Percentiles rank a stretch among this genome's conserved stretches.
These are phyloP conservation scores for Wickerhamiella hasegawae DNA, from an alignment of 805 yeast genomes.

Conservation along the genomic window DNA sequence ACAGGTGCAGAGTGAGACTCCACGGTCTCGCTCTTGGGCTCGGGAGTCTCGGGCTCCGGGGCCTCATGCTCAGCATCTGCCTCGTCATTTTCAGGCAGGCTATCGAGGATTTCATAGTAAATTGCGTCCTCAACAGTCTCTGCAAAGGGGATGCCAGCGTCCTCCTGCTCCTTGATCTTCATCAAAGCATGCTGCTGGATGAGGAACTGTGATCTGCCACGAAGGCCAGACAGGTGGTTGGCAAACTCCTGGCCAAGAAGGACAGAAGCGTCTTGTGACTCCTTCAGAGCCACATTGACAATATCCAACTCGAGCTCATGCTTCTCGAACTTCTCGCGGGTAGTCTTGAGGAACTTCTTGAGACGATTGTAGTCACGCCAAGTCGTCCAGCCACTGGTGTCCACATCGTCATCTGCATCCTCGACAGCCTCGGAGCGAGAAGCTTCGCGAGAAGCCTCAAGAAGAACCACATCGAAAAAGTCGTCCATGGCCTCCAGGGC, in stretches of 20 bases:
- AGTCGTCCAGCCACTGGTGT: constrained; percentile 30
- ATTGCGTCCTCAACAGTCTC: constrained; percentile 3
- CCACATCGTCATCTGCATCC: constrained; percentile 11
- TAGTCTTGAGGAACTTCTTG: constrained; percentile 10
- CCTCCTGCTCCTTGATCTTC: neutral
- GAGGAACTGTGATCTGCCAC: constrained; percentile 14
- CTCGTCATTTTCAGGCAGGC: too few relatives aligned
- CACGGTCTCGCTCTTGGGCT: too few relatives aligned
- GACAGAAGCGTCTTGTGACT: constrained; percentile 16
- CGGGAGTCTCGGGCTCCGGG: too few relatives aligned
- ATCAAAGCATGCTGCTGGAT: constrained; percentile 10
- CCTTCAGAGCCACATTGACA: constrained; percentile 14
- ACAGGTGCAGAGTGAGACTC: neutral
- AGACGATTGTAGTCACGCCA: constrained; percentile 12
- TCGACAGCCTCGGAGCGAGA: constrained; percentile 11
- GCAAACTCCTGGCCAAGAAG: constrained; percentile 14
- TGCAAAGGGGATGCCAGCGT: neutral
- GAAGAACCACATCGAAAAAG: constrained; percentile 14
- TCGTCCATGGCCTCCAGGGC: constrained; percentile 18
- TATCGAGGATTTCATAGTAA: neutral
- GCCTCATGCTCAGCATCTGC: too few relatives aligned
- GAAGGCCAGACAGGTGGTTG: constrained; percentile 9
- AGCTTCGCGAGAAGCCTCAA: constrained; percentile 14
- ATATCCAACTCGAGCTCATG: constrained; percentile 12
- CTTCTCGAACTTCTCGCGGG: constrained; percentile 11